Conservation (phyloP, 129 eudicot species). For the Pseudognaphalium luteoalbum region DNA sequence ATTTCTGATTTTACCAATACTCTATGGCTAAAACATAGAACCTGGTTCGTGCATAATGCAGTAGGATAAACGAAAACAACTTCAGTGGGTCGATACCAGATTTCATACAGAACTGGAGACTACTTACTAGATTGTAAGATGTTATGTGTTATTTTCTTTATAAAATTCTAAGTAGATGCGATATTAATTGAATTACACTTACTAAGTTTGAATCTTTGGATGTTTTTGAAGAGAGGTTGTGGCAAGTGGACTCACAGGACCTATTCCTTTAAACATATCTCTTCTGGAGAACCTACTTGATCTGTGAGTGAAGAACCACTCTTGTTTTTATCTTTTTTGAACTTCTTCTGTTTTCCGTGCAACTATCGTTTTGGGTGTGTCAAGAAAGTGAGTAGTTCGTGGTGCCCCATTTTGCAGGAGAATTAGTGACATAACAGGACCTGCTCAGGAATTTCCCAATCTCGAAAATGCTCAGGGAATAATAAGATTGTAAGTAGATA, state of each 20-base stretch:
- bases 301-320: constrained; percentile 49
- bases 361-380: background rate
- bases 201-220: background rate
- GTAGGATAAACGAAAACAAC: constrained; percentile 77
- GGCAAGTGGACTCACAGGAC: constrained; percentile 88
- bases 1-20: background rate
- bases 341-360: background rate
- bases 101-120: constrained; percentile 71
- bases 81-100: constrained; percentile 79
- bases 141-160: background rate
- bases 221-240: constrained; percentile 65
- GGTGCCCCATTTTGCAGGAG: constrained; percentile 56
- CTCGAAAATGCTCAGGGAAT: constrained; percentile 51
- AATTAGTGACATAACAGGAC: constrained; percentile 63
- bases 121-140: constrained; percentile 70
- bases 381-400: constrained; percentile 9
- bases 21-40: background rate
- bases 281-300: constrained; percentile 48
- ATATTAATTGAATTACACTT: background rate
- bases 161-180: background rate
- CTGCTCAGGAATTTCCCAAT: constrained; percentile 56
- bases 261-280: constrained; percentile 73
- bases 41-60: constrained; percentile 38
- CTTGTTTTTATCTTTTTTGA: background rate
- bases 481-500: constrained; percentile 53